Percentiles rank a stretch among this genome's conserved stretches.
These are phyloP conservation scores for Pseudogymnoascus verrucosus DNA, from an alignment of 2,329 filamentous ascomycete species.

Conservation along the genomic window DNA sequence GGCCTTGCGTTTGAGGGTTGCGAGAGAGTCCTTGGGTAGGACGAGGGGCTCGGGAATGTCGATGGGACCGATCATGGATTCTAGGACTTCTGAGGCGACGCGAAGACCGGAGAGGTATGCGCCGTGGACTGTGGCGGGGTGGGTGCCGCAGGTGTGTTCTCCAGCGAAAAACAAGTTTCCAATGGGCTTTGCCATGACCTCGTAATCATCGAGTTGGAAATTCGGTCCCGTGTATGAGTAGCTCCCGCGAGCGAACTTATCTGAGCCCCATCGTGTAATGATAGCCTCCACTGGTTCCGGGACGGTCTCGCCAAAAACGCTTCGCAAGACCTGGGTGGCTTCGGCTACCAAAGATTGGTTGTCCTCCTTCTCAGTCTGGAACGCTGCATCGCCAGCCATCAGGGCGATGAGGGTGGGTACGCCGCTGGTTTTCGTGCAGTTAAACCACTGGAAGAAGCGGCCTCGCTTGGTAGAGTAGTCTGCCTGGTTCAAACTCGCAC, in stretches of 20 bases:
- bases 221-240: constrained; percentile 88
- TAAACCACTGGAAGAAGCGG: constrained; percentile 98
- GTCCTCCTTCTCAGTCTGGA: constrained; percentile 70
- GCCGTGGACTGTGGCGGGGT: constrained; percentile 94
- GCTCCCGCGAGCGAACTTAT: constrained; percentile 84
- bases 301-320: constrained; percentile 64
- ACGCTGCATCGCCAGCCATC: constrained; percentile 92
- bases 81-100: constrained; percentile 78
- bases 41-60: constrained; percentile 69
- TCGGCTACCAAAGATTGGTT: constrained; percentile 73
- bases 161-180: constrained; percentile 92
- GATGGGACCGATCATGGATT: constrained; percentile 74
- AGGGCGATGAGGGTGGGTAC: constrained; percentile 81
- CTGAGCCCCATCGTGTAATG: constrained; percentile 85
- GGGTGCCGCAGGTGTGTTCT: constrained; percentile 90
- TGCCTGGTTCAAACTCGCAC: constrained; percentile 64
- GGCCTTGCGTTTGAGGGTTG: constrained; percentile 46
- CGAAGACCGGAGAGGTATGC: constrained; percentile 90
- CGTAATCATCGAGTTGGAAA: constrained; percentile 82
- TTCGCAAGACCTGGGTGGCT: constrained; percentile 68
- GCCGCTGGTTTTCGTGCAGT: constrained; percentile 82
- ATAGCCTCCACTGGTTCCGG: constrained; percentile 78
- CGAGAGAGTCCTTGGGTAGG: constrained; percentile 47
- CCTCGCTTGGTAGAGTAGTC: constrained; percentile 75
- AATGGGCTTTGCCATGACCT: constrained; percentile 75